These are phyloP conservation scores for Globisporangium megalacanthum DNA, from an alignment of 352 stramenopile species.

Conservation along the genomic window DNA sequence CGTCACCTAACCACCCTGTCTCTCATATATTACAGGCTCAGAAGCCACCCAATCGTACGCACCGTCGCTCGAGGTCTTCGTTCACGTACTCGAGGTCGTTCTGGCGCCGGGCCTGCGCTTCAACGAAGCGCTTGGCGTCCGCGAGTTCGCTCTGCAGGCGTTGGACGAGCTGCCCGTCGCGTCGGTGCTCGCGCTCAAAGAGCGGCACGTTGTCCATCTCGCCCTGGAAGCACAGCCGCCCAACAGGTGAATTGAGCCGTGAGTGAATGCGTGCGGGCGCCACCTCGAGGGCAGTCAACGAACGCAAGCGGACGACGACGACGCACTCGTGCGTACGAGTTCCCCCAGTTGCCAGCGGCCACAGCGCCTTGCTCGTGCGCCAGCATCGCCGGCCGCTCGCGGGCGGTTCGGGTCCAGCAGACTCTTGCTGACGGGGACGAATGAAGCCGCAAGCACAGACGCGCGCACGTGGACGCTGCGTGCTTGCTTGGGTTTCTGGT, in stretches of 20 bases:
- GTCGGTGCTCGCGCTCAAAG: constrained; percentile 84
- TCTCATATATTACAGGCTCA: background rate
- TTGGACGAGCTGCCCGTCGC: constrained; percentile 80
- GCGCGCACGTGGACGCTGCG: no score
- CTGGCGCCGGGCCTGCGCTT: constrained; percentile 72
- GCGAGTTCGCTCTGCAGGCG: constrained; percentile 79
- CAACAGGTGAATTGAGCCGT: background rate
- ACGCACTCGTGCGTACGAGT: constrained; percentile 34
- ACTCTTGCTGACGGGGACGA: no score
- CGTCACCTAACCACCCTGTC: background rate
- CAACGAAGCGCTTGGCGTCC: constrained; percentile 80
- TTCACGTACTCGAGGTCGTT: constrained; percentile 87
- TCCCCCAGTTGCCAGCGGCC: constrained; percentile 42
- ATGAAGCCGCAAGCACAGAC: no score
- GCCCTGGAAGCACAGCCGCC: constrained; percentile 17
- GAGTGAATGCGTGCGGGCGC: background rate
- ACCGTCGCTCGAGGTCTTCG: constrained; percentile 77
- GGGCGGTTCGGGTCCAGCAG: background rate
- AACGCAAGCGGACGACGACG: background rate
- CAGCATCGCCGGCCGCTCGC: constrained; percentile 12
- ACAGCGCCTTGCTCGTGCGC: constrained; percentile 22
- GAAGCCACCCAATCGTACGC: constrained; percentile 1
- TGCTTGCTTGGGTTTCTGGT: no score
- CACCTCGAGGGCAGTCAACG: background rate
- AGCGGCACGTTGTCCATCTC: constrained; percentile 83